phyloP scores from a whole-genome alignment of 495 filamentous ascomycete genomes.

The Daldinia bambusicola region DNA sequence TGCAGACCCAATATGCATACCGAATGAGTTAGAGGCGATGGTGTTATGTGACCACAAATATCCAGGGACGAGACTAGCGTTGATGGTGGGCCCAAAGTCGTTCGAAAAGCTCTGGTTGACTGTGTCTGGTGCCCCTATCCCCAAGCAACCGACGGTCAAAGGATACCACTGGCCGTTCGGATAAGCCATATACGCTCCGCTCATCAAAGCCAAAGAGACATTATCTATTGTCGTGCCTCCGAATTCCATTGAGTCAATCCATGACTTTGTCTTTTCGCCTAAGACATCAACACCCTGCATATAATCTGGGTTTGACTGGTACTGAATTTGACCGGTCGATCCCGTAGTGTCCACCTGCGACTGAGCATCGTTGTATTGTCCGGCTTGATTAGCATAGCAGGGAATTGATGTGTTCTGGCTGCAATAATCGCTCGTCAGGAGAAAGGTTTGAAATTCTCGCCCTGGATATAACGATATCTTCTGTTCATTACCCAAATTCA shows the following conservation, averaged over 20 bases:
- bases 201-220: constrained; percentile 41
- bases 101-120: constrained; percentile 48
- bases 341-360: constrained; percentile 45
- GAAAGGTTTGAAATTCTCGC: constrained; percentile 43
- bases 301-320: constrained; percentile 29
- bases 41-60: constrained; percentile 48
- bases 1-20: constrained; percentile 65
- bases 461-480: constrained; percentile 51
- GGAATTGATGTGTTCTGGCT: constrained; percentile 36
- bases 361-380: constrained; percentile 43
- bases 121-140: constrained; percentile 48
- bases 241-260: constrained; percentile 43
- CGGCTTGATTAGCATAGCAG: constrained; percentile 43
- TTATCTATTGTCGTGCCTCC: constrained; percentile 36
- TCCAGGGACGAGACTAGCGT: constrained; percentile 50
- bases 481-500: constrained; percentile 45
- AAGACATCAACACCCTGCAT: constrained; percentile 38
- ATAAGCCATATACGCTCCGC: constrained; percentile 40
- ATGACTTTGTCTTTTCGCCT: constrained; percentile 34
- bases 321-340: constrained; percentile 37
- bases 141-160: constrained; percentile 49
- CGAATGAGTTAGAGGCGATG: constrained; percentile 61
- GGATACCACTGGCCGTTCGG: constrained; percentile 51
- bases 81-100: constrained; percentile 38
- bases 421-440: constrained; percentile 48